phyloP scores from a whole-genome alignment of 805 yeast species.

The Starmerella apis region DNA sequence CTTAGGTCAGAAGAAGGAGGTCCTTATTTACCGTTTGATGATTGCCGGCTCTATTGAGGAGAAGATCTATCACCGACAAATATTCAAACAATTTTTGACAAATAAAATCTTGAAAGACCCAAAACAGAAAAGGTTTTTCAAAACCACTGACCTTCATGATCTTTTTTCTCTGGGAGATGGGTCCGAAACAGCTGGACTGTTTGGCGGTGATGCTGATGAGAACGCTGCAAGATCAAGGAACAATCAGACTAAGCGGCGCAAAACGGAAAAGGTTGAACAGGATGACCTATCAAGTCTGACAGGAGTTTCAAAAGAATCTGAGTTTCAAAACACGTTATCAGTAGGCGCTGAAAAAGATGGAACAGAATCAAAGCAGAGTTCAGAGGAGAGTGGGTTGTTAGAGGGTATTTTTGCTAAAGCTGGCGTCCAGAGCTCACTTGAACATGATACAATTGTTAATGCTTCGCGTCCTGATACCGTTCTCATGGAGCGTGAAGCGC shows the following conservation, averaged over 20 bases:
- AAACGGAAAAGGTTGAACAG: conserved; percentile 22
- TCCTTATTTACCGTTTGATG: conserved; percentile 80
- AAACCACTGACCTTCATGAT: conserved; percentile 83
- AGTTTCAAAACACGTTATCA: conserved; percentile 27
- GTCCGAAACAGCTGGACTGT: conserved; percentile 58
- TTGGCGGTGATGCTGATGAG: conserved; percentile 24
- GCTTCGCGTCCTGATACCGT: conserved; percentile 43
- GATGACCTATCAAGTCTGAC: conserved; percentile 29
- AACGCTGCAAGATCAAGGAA: conserved; percentile 37
- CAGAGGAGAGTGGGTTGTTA: conserved; percentile 41
- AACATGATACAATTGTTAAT: conserved; percentile 68
- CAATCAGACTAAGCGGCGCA: conserved; percentile 26
- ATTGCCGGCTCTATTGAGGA: conserved; percentile 94
- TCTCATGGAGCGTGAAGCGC: conserved; percentile 54
- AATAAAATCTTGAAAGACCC: conserved; percentile 93
- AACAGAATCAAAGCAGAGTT: not conserved
- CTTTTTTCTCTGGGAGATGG: conserved; percentile 68
- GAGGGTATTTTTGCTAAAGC: conserved; percentile 62
- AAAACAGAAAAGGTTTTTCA: conserved; percentile 84
- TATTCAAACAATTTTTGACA: conserved; percentile 85
- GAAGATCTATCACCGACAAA: conserved; percentile 91
- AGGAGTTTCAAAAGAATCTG: conserved; percentile 26
- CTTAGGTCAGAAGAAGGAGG: conserved; percentile 86
- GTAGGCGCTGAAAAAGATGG: conserved; percentile 56
- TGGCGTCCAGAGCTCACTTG: conserved; percentile 62